These are phyloP conservation scores for Syncephalastrum monosporum DNA, from an alignment of 371 early-diverging fungal species.

Conservation along the genomic window DNA sequence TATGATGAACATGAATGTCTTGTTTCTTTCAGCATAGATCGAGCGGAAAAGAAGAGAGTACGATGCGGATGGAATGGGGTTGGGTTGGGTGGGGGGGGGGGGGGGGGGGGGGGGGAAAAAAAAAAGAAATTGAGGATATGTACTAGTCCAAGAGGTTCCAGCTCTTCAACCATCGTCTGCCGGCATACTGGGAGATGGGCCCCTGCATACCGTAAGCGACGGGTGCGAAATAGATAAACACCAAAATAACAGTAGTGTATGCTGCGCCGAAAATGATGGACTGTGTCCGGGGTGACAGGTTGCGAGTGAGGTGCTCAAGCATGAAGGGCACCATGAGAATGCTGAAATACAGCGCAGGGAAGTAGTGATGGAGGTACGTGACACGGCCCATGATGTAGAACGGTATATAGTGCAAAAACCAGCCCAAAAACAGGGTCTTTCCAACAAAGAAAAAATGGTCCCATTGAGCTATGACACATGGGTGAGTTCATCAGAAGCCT, in stretches of 20 bases:
- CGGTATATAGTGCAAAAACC: constrained; percentile 96
- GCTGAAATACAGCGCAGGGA: constrained; percentile 96
- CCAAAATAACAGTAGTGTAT: constrained; percentile 40
- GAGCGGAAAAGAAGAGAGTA: background rate
- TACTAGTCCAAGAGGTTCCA: constrained; percentile 46
- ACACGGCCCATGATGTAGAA: constrained; percentile 99
- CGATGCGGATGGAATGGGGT: background rate
- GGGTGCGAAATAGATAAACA: constrained; percentile 79
- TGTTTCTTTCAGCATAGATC: background rate
- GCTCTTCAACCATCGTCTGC: constrained; percentile 49
- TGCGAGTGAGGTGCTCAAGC: constrained; percentile 66
- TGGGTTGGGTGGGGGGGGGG: too few relatives aligned
- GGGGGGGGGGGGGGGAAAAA: background rate
- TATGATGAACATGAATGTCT: background rate
- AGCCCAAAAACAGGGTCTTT: constrained; percentile 80
- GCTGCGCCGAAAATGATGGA: constrained; percentile 41
- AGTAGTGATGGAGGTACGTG: constrained; percentile 98
- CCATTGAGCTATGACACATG: constrained; percentile 52
- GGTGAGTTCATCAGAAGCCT: too few relatives aligned
- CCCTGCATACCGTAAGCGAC: constrained; percentile 85
- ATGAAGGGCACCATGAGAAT: constrained; percentile 75
- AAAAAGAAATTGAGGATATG: background rate
- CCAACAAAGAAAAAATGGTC: constrained; percentile 69
- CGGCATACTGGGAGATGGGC: constrained; percentile 56
- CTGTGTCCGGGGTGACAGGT: constrained; percentile 14